phyloP scores from a whole-genome alignment of 2,329 filamentous ascomycete genomes.

The Epichloe festucae region DNA sequence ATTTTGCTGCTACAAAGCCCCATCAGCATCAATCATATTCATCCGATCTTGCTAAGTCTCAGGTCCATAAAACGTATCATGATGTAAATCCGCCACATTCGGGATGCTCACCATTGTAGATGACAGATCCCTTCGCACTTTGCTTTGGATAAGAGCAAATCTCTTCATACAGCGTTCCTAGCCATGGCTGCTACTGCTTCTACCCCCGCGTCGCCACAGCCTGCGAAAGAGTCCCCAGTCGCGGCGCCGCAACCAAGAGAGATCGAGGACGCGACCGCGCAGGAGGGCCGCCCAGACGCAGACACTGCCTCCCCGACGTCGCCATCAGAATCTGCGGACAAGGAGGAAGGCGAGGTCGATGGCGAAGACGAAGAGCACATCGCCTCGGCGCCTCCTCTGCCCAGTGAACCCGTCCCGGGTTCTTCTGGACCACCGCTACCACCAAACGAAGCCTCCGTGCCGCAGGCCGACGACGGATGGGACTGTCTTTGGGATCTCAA shows the following conservation, averaged over 20 bases:
- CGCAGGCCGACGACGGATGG: slow-evolving; percentile 61
- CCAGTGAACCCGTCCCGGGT: slow-evolving; percentile 17
- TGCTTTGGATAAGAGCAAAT: slow-evolving; percentile 5
- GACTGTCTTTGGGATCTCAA: slow-evolving; percentile 62
- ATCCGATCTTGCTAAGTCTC: slow-evolving; percentile 16
- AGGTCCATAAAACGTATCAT: slow-evolving; percentile 27
- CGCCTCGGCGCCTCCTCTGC: slow-evolving; percentile 18
- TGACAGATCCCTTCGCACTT: slow-evolving; percentile 13
- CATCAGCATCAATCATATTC: neutral
- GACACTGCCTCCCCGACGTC: neutral
- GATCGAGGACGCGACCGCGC: neutral
- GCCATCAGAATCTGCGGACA: neutral
- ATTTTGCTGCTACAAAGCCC: neutral
- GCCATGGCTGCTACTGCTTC: slow-evolving; percentile 5
- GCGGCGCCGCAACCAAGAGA: slow-evolving; percentile 8
- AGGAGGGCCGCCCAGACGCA: neutral
- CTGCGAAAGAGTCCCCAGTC: slow-evolving; percentile 7
- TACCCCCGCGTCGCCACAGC: slow-evolving; percentile 3
- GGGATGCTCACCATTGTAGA: slow-evolving; percentile 26
- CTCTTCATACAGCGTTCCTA: neutral
- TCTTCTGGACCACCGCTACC: slow-evolving; percentile 27
- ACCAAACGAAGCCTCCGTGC: slow-evolving; percentile 26
- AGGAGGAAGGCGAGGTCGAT: slow-evolving; percentile 4
- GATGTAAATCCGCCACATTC: slow-evolving; percentile 17
- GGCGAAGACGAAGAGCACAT: neutral